Conservation (phyloP, 2,329 filamentous ascomycete species). For the Pezicula rhizophila region DNA sequence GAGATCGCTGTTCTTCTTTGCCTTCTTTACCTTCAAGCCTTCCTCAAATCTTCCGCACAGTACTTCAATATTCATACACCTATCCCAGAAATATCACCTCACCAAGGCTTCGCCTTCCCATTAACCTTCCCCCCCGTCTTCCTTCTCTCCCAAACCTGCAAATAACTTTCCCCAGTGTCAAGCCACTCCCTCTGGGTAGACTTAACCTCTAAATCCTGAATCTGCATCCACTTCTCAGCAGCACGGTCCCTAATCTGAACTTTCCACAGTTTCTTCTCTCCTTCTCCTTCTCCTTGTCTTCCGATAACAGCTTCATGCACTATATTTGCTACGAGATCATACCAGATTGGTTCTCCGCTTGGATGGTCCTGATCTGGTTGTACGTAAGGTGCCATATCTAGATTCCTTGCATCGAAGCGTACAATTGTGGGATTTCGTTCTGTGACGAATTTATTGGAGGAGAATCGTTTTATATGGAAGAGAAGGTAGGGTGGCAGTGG, state of each 20-base stretch:
- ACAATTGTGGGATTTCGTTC: conserved; percentile 98
- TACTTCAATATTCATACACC: neutral
- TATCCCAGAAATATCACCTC: neutral
- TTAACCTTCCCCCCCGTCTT: conserved; percentile 35
- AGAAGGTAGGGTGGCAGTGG: conserved; percentile 86
- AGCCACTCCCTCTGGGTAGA: conserved; percentile 82
- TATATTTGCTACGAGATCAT: conserved; percentile 94
- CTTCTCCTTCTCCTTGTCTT: conserved; percentile 78
- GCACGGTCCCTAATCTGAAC: conserved; percentile 81
- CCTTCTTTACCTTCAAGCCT: too few relatives aligned
- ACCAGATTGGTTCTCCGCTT: conserved; percentile 78
- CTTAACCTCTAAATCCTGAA: conserved; percentile 91
- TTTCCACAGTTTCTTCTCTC: conserved; percentile 88
- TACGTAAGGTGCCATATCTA: conserved; percentile 87
- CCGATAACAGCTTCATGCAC: conserved; percentile 77
- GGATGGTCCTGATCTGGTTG: conserved; percentile 74
- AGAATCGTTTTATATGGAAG: conserved; percentile 97
- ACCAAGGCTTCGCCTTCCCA: conserved; percentile 10
- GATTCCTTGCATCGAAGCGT: conserved; percentile 78
- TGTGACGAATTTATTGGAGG: conserved; percentile 89
- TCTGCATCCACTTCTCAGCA: conserved; percentile 81
- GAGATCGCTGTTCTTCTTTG: too few relatives aligned
- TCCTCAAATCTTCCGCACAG: too few relatives aligned
- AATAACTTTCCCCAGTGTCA: conserved; percentile 88
- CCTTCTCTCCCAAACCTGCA: conserved; percentile 93